Percentiles rank a stretch among this genome's conserved stretches.
These are phyloP conservation scores for Amanita pallidorosea DNA, from an alignment of 768 basidiomycete genomes.

Conservation along the genomic window DNA sequence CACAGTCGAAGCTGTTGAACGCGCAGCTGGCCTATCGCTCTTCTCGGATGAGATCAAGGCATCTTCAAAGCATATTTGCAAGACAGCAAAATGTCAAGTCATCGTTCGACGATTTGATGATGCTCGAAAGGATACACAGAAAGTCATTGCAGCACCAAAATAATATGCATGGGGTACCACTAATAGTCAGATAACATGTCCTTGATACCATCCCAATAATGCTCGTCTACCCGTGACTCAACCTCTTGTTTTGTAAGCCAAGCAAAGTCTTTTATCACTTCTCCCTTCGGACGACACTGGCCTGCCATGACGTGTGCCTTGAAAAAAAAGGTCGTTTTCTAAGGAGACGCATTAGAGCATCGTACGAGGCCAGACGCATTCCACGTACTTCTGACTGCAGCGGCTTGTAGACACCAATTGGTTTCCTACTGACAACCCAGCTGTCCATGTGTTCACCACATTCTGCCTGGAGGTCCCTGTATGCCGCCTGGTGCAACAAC, in stretches of 20 bases:
- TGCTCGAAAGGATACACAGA: constrained; percentile 56
- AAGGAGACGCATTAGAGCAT: not conserved
- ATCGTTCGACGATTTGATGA: constrained; percentile 88
- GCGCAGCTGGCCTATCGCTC: constrained; percentile 78
- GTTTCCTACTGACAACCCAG: constrained; percentile 88
- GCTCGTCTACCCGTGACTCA: constrained; percentile 46
- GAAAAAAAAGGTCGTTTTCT: constrained; percentile 83
- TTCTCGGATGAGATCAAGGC: constrained; percentile 75
- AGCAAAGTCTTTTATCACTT: constrained; percentile 62
- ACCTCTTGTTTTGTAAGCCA: constrained; percentile 96
- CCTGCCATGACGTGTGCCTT: constrained; percentile 91
- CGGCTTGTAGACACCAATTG: constrained; percentile 70
- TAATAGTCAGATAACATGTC: constrained; percentile 71
- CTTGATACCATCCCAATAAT: constrained; percentile 71
- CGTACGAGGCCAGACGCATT: not conserved
- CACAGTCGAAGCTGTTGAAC: constrained; percentile 86
- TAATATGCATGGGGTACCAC: constrained; percentile 16
- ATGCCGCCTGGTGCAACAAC: constrained; percentile 76
- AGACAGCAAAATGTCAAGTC: constrained; percentile 80
- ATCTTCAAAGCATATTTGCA: constrained; percentile 78
- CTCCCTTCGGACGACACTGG: constrained; percentile 53
- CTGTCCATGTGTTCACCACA: constrained; percentile 83
- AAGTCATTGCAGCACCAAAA: constrained; percentile 42
- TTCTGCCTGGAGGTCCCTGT: constrained; percentile 54
- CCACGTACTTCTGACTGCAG: constrained; percentile 25